Evolutionary conservation across 768 basidiomycete species (phyloP), one percentile per base, ranked within the genome.

Genomic region (Tulasnella sp.): DNA sequence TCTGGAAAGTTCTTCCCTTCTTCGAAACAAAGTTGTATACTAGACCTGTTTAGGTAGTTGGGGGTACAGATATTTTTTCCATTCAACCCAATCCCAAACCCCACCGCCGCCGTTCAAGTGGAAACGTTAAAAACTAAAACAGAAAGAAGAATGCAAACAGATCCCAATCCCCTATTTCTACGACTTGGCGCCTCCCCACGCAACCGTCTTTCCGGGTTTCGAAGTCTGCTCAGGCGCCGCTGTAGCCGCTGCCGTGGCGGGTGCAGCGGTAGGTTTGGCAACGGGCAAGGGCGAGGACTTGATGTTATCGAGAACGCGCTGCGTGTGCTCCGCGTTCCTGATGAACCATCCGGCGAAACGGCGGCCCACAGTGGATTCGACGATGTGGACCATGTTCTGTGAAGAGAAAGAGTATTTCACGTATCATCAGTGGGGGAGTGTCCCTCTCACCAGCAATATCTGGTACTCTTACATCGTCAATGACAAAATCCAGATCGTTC

Each of bases 301-400:
- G 82, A 98, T 87, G 80, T 92, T 92, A 83, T 97, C 95, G 81
- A 92, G 88, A 78, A 97, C 93, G 82, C 94, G 90, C 83, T 95
- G 94, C 36, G 96, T 92, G 82, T 96, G 91, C 85, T 98, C 96
- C 6, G 95, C 94, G 85, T 97, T 95, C 82, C 96, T 92, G 86
- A 98, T 97, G 87, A 98, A 98, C 94, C 96, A 98, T 52, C 96
- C 95, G 2, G 96, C 97, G 85, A 95, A 98, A 74, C 96, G 91
- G 71, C 97, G 88, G 21, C 96, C 96, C 27, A 97, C 92, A 0
- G 95, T 98, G 31, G 95, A 96, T 85, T 99, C 97, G 3, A 94
- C 93, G 81, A 99, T 96, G 82, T 97, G 94, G 10, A 99, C 93
- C 93, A 97, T 97, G 84, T 96, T 95, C 97, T 98, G 82, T 34